Evolutionary conservation across 1,139 yeast genomes (phyloP).

Genomic region (Candida tetrigidarum): DNA sequence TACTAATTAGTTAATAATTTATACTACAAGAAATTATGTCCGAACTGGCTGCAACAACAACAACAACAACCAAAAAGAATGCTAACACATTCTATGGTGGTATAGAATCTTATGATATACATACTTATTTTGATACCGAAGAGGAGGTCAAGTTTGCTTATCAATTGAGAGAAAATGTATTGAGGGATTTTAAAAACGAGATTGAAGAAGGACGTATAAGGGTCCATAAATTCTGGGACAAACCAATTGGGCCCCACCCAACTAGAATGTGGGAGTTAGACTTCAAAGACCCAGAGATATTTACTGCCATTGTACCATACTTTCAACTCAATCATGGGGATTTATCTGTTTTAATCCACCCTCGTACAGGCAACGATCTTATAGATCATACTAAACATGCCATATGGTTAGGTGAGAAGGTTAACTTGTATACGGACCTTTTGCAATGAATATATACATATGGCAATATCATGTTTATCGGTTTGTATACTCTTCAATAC

Average conservation of each 20-base stretch:
- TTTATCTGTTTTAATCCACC: conserved; percentile 58
- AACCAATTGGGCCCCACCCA: conserved; percentile 64
- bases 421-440: conserved; percentile 21
- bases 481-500: neutral
- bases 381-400: conserved; percentile 57
- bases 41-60: neutral
- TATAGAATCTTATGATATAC: conserved; percentile 53
- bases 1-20: conserved; percentile 3
- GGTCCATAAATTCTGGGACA: conserved; percentile 51
- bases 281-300: conserved; percentile 35
- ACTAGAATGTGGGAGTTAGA: conserved; percentile 49
- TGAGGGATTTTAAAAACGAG: conserved; percentile 48
- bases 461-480: neutral
- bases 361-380: conserved; percentile 43
- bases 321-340: conserved; percentile 56
- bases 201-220: conserved; percentile 46
- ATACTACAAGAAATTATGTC: neutral
- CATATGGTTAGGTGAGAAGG: conserved; percentile 55
- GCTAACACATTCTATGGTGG: conserved; percentile 29
- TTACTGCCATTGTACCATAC: conserved; percentile 33
- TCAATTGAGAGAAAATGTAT: conserved; percentile 44
- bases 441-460: too few species aligned
- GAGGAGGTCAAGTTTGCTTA: conserved; percentile 39
- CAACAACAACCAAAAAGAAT: neutral
- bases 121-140: conserved; percentile 53